A percentile compares a stretch with the other conserved stretches of the same genome.
phyloP scores from a whole-genome alignment of 306 rosid genomes.

The Malus asiatica region DNA sequence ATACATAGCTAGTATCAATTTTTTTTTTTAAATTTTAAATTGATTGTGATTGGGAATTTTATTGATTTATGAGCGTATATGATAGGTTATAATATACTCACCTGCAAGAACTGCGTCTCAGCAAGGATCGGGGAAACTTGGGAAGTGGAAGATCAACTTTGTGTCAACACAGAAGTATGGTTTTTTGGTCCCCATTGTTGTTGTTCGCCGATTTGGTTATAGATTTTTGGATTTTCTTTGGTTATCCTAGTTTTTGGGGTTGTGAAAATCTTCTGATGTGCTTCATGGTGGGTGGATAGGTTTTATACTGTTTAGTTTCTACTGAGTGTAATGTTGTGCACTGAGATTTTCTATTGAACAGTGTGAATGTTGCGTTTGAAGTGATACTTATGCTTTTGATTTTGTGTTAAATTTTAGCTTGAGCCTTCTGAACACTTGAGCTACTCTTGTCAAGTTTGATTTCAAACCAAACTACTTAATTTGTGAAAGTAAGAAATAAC shows the following conservation, averaged over 20 bases:
- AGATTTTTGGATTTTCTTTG: not conserved
- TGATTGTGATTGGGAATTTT: not conserved
- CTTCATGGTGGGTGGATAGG: not conserved
- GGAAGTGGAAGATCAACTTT: constrained; percentile 92
- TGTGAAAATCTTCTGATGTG: not conserved
- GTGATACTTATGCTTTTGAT: not conserved
- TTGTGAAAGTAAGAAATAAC: not conserved
- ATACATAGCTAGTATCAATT: not conserved
- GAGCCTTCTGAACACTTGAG: not conserved
- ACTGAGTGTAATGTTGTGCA: not conserved
- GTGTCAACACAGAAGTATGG: constrained; percentile 84
- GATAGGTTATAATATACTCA: constrained; percentile 86
- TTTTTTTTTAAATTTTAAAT: not conserved
- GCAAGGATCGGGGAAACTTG: constrained; percentile 97
- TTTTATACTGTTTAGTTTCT: not conserved
- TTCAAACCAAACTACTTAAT: not conserved
- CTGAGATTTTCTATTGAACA: not conserved
- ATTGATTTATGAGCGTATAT: not conserved
- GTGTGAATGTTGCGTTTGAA: not conserved
- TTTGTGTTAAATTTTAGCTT: not conserved
- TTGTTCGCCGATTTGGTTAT: not conserved
- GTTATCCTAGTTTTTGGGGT: not conserved
- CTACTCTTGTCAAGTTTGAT: not conserved
- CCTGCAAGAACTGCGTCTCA: constrained; percentile 97
- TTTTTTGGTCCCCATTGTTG: not conserved